Evolutionary conservation across 106 monocot genomes (phyloP), one percentile per base, ranked within the genome.

Genomic region (Apostasia shenzhenica): DNA sequence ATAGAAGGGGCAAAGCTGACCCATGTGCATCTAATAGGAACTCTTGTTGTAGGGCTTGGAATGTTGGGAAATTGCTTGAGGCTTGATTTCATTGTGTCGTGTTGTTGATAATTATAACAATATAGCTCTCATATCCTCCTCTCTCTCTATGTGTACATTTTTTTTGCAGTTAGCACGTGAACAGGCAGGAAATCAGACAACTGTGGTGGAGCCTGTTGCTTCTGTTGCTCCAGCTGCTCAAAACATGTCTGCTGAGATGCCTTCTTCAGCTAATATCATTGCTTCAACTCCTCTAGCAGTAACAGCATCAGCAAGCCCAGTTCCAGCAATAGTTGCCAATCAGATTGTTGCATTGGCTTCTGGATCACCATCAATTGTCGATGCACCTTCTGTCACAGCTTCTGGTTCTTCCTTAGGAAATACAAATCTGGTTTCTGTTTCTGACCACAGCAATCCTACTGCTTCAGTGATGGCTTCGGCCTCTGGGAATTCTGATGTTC

Each of bases 151-250:
- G 8, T 48, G 6, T 75, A 61, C 53, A 8, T 40, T 59, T 68
- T 14, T 47, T 41, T 75, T 75, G 75, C 83, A 99, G 99, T 70
- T 93, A 71, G 99, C 99, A 67, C 87, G 99, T 60, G 99, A 99
- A 67, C 81, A 81, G 80, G 88, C 90, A 79, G 76, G 57, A 52
- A 63, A 76, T 80, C 86, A 79, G 60, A 57, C 61, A 53, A 52
- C 45, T 48, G 45, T 47, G 45, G 40, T 53, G 68, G 81, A 92
- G 69, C 67, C 60, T 55, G 69, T 75, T 75, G 48, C 63, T 73
- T 54, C 81, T 61, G 37, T 60, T 68, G 48, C 51, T 1, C 11
- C 80, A 45, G 58, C 43, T 65, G 46, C 69, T 66, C 40, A 48
- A 39, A 70, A 67, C 66, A 56, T 12, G 76, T 9, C 71, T 75